Conservation (phyloP, 495 filamentous ascomycete species). For the Penicillium cataractarum region DNA sequence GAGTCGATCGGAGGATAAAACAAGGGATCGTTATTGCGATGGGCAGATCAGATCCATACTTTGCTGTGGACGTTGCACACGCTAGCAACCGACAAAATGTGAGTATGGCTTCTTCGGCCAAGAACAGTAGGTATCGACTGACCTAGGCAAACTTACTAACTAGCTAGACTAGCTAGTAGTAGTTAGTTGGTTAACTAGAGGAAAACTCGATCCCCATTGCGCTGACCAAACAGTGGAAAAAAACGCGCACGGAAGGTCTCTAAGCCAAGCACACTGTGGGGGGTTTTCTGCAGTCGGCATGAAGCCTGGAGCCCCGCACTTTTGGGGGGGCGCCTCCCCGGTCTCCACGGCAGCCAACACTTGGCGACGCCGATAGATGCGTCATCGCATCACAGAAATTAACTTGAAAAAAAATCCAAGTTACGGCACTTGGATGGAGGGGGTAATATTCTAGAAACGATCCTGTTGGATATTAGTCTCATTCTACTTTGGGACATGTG, state of each 20-base stretch:
- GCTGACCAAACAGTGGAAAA: background rate
- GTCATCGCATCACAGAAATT: conserved; percentile 5
- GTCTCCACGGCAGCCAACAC: conserved; percentile 14
- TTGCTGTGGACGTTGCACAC: background rate
- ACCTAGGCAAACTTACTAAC: background rate
- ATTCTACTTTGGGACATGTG: background rate
- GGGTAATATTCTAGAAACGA: background rate
- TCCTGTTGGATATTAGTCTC: background rate
- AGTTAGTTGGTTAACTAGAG: background rate
- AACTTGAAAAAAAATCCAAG: background rate
- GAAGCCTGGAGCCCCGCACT: conserved; percentile 24
- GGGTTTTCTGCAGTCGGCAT: conserved; percentile 18
- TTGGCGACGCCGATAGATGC: conserved; percentile 8
- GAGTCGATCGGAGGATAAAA: background rate
- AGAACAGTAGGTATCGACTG: background rate
- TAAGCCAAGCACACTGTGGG: too few species aligned
- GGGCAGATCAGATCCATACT: background rate
- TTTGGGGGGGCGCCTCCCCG: conserved; percentile 2
- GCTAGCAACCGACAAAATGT: background rate
- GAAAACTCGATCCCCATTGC: background rate
- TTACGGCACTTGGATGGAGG: background rate
- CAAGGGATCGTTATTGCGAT: background rate
- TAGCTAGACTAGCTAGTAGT: background rate
- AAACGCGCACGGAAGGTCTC: background rate
- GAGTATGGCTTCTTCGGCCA: background rate